These are phyloP conservation scores for Blastobotrys proliferans DNA, from an alignment of 1,139 yeast species.

Conservation along the genomic window DNA sequence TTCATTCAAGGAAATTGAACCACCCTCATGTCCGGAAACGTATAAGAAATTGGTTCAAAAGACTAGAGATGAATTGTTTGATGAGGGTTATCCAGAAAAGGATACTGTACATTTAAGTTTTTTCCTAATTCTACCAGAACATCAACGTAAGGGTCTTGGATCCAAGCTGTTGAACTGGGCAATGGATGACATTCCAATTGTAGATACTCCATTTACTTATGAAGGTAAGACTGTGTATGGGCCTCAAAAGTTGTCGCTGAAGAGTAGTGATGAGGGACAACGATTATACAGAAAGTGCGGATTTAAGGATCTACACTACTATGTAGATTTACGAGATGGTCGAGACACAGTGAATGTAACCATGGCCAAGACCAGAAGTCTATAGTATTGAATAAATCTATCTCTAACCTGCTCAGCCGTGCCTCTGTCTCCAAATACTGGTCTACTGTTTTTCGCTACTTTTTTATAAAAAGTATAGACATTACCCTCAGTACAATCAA, in stretches of 20 bases:
- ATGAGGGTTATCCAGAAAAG: slow-evolving; percentile 12
- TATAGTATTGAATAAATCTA: too few species aligned
- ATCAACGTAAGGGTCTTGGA: slow-evolving; percentile 12
- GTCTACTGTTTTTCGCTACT: too few species aligned
- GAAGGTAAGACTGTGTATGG: slow-evolving; percentile 17
- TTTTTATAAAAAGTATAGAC: too few species aligned
- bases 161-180: slow-evolving; percentile 3
- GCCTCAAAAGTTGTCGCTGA: slow-evolving; percentile 18
- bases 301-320: not conserved
- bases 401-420: too few species aligned
- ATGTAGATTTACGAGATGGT: not conserved
- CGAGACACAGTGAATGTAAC: not conserved
- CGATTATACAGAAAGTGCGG: not conserved
- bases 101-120: slow-evolving; percentile 1
- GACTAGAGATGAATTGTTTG: slow-evolving; percentile 7
- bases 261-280: not conserved
- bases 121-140: slow-evolving; percentile 9
- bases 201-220: slow-evolving; percentile 6
- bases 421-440: too few species aligned
- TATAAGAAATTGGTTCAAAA: slow-evolving; percentile 12
- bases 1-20: slow-evolving; percentile 1
- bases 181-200: slow-evolving; percentile 8
- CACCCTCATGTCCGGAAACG: not conserved
- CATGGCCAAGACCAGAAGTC: slow-evolving; percentile 6
- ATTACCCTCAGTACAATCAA: too few species aligned